Evolutionary conservation across 2,329 filamentous ascomycete species (phyloP).

Genomic region (Fusarium udum): DNA sequence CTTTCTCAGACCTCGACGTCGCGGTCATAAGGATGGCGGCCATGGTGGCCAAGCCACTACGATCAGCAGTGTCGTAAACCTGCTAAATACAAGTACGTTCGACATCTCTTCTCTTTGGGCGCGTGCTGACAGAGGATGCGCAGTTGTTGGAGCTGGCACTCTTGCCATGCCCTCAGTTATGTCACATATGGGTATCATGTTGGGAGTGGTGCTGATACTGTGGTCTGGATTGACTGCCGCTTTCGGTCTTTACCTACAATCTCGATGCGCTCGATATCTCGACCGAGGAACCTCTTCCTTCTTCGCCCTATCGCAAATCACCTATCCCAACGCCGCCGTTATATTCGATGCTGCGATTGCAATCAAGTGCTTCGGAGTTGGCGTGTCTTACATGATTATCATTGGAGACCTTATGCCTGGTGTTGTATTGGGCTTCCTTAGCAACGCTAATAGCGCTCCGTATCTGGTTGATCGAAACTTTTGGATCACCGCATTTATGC

Average conservation of each 20-base stretch:
- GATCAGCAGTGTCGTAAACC: conserved; percentile 91
- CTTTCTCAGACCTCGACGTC: conserved; percentile 61
- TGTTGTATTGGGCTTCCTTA: conserved; percentile 83
- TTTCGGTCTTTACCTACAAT: conserved; percentile 94
- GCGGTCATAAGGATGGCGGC: conserved; percentile 76
- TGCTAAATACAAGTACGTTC: conserved; percentile 89
- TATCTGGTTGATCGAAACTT: conserved; percentile 92
- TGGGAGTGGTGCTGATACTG: conserved; percentile 84
- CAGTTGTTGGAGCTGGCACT: conserved; percentile 92
- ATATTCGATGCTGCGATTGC: conserved; percentile 96
- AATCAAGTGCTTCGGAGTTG: conserved; percentile 97
- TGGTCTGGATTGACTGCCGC: conserved; percentile 92
- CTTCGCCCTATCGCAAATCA: conserved; percentile 95
- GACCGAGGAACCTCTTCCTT: conserved; percentile 91
- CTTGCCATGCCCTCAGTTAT: conserved; percentile 95
- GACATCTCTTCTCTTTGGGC: conserved; percentile 11
- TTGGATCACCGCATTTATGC: conserved; percentile 98
- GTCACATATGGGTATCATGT: conserved; percentile 91
- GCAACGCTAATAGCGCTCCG: conserved; percentile 66
- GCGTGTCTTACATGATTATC: conserved; percentile 97
- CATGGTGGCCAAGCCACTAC: conserved; percentile 80
- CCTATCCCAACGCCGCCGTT: conserved; percentile 94
- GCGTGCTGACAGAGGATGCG: conserved; percentile 26
- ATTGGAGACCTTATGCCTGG: conserved; percentile 98
- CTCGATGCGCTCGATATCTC: conserved; percentile 90